phyloP scores from a whole-genome alignment of 805 yeast genomes.

The Wickerhamomyces alni region DNA sequence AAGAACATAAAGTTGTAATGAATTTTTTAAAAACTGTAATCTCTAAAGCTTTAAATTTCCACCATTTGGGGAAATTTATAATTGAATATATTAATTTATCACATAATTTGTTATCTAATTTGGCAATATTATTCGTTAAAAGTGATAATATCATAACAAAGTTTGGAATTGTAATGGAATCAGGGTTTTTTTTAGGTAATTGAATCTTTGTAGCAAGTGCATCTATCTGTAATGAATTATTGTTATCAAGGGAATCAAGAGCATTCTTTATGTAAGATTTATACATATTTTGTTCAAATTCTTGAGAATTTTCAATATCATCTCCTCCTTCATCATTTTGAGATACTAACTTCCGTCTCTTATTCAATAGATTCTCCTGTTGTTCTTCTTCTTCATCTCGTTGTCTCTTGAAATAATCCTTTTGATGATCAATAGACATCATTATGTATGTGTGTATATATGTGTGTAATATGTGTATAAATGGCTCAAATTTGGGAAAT shows the following conservation, averaged over 20 bases:
- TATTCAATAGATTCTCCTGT: constrained; percentile 4
- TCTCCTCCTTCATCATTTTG: not conserved
- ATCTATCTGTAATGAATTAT: constrained; percentile 51
- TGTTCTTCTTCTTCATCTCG: constrained; percentile 17
- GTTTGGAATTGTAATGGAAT: constrained; percentile 47
- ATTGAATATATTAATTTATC: constrained; percentile 53
- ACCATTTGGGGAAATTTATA: constrained; percentile 58
- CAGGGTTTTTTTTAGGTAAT: constrained; percentile 45
- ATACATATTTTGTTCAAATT: constrained; percentile 31
- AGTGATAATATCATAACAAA: constrained; percentile 49
- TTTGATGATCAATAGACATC: constrained; percentile 24
- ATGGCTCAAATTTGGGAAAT: no score
- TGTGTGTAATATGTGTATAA: not conserved
- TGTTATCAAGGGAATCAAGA: constrained; percentile 58
- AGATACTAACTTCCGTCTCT: constrained; percentile 6
- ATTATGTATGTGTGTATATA: constrained; percentile 7
- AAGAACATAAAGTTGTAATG: constrained; percentile 70
- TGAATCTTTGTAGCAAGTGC: constrained; percentile 54
- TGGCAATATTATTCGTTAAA: constrained; percentile 59
- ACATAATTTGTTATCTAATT: constrained; percentile 46
- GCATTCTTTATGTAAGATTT: constrained; percentile 55
- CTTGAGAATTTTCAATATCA: constrained; percentile 2
- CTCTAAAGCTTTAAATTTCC: constrained; percentile 37
- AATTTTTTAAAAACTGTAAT: constrained; percentile 61
- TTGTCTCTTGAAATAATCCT: constrained; percentile 22